Evolutionary conservation across 2,329 filamentous ascomycete genomes (phyloP), one percentile per base, ranked within the genome.

Genomic region (Penicillium sp.): DNA sequence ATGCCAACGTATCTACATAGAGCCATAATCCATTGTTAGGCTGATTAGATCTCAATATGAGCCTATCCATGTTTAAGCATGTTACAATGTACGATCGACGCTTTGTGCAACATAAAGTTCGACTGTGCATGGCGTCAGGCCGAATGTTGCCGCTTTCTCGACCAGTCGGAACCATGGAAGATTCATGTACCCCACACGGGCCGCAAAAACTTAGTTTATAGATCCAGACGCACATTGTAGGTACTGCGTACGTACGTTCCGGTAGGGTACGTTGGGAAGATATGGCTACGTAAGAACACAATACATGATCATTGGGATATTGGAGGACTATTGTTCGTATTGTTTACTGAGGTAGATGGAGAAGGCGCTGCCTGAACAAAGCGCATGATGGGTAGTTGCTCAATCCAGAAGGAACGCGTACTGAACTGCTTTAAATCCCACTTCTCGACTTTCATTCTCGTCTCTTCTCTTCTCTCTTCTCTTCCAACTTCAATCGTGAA

Each of bases 151-250:
- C 27, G 18, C n/a, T n/a, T 8, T 25, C 4, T 25, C 22, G 4
- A 25, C 22, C 22, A 25, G 3, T 25, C 22, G 22, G 22, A 22
- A 22, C 19, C 19, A 3, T 22, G 19, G 19, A 25, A 25, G 37
- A 19, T 13, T 35, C 39, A 41, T 35, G 39, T 18, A 27, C 40
- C 14, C 46, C 39, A 44, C 46, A 14, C 46, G 46, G 46, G 46
- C 46, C 46, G 46, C 40, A 44, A 49, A 49, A 8, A 39, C 40
- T 49, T 49, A 49, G 27, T 28, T 4, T 16, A 37, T 43, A 30
- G 46, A 46, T 35, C 16, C 30, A 13, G 13, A 18, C 14, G 16
- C 30, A 25, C 45, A 47, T 6, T 25, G 8, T 25, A 22, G 19
- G 19, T 22, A 22, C n/a, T n/a, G n/a, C n/a, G n/a, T n/a, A n/a